Base-by-base conservation (phyloP, 306 rosid genomes). In the Dalbergia oliveri region DNA sequence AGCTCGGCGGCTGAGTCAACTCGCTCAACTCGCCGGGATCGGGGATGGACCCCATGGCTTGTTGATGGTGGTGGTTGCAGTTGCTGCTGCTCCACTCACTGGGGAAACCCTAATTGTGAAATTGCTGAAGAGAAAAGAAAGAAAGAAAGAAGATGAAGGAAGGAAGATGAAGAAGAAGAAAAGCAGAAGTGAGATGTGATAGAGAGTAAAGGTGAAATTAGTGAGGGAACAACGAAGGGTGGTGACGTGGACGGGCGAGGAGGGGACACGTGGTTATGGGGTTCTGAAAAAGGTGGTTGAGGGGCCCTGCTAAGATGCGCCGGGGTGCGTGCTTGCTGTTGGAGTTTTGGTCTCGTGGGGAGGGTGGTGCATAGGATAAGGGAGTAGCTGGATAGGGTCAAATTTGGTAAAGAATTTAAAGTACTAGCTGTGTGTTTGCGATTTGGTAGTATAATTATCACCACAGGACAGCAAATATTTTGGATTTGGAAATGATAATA, bases 11-110 rank as follows among this genome's bases (percentile, higher is more conserved):
- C 70, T 67, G 94, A 88, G 91, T 66, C 83, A 86, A 76, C 95
- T 91, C 99, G 59, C 84, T 67, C 84, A 91, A 82, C 94, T 93
- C 99, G 75, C 99, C 99, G 76, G 99, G 97, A 95, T 95, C 99
- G 92, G 92, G 93, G 90, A 87, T 89, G 84, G 99, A 91, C 95
- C 97, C 98, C 98, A 95, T 94, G 58, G 74, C 60, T 15, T 3
- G 21, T 19, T 54, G 21, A 18, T 16, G 31, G 31, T 54, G 60
- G 3, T 47, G 53, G 4, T 43, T 47, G 53, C 5, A 11, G 53
- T 3, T 54, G 19, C 60, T 54, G 60, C 23, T 18, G 21, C 23
- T 14, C 18, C 15, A 51, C 8, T 65, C 11, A 43, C 78, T 18
- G 33, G 8, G 23, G 33, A 56, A 82, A 82, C 82, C 82, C 82